These are phyloP conservation scores for Closterium sp. DNA, from an alignment of 139 green algal genomes.

Conservation along the genomic window DNA sequence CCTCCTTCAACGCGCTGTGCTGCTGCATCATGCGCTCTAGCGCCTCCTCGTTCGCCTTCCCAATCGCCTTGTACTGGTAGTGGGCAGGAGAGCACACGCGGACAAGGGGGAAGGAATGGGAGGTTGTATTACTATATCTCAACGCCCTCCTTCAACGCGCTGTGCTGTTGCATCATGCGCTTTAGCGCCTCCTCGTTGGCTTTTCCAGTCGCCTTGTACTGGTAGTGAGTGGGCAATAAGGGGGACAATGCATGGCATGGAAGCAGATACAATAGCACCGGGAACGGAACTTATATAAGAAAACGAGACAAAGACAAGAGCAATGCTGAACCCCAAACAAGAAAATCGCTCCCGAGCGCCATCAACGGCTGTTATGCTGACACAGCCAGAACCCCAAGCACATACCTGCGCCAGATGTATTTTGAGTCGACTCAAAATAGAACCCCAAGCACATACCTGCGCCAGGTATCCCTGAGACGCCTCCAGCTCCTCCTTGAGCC, in stretches of 20 bases:
- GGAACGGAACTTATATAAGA: no score
- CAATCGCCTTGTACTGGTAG: slow-evolving; percentile 43
- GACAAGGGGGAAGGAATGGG: no score
- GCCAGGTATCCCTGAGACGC: background rate
- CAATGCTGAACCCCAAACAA: no score
- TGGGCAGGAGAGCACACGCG: no score
- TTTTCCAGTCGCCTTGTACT: background rate
- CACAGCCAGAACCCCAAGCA: background rate
- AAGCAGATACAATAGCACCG: background rate
- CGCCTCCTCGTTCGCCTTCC: slow-evolving; percentile 35
- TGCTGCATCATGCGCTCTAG: background rate
- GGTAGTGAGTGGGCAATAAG: background rate
- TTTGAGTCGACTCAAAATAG: no score
- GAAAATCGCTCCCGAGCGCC: no score
- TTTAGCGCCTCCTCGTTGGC: no score
- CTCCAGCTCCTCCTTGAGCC: slow-evolving; percentile 5
- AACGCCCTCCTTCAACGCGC: no score
- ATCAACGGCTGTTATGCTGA: no score
- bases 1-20: slow-evolving; percentile 15
- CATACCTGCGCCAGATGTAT: no score
- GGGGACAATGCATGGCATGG: background rate
- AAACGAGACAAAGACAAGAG: background rate
- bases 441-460: background rate
- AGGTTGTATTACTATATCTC: no score
- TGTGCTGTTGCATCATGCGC: no score